Percentiles rank a stretch among this genome's conserved stretches.
These are phyloP conservation scores for Rhodotorula mucilaginosa DNA, from an alignment of 1,284 basidiomycete genomes.

Conservation along the genomic window DNA sequence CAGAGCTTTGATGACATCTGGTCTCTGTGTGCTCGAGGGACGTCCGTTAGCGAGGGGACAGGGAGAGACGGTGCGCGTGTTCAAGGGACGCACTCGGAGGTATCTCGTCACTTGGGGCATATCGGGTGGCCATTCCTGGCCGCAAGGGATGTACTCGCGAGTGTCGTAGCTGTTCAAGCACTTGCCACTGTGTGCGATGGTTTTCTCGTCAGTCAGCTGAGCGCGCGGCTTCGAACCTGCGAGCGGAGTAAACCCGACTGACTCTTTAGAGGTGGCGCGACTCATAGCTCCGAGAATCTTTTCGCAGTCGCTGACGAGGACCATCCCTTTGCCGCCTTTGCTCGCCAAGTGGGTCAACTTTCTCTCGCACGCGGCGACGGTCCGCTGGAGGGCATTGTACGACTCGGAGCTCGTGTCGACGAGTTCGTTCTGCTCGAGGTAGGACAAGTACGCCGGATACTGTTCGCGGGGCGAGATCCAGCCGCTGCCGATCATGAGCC, in stretches of 20 bases:
- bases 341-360: slow-evolving; percentile 53
- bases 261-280: slow-evolving; percentile 43
- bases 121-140: slow-evolving; percentile 95
- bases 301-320: slow-evolving; percentile 67
- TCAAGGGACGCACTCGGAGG: slow-evolving; percentile 62
- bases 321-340: slow-evolving; percentile 52
- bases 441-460: slow-evolving; percentile 71
- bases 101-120: slow-evolving; percentile 73
- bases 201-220: not conserved
- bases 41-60: not conserved
- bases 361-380: slow-evolving; percentile 65
- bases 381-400: slow-evolving; percentile 62
- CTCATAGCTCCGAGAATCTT: slow-evolving; percentile 64
- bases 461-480: slow-evolving; percentile 90
- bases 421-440: slow-evolving; percentile 64
- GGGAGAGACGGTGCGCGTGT: slow-evolving; percentile 14
- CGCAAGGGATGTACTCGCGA: slow-evolving; percentile 78
- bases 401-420: slow-evolving; percentile 68
- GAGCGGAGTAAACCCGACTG: slow-evolving; percentile 46
- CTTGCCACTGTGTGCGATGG: slow-evolving; percentile 49
- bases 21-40: slow-evolving; percentile 55
- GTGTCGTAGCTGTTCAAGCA: slow-evolving; percentile 95
- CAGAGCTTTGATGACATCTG: slow-evolving; percentile 77
- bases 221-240: slow-evolving; percentile 53
- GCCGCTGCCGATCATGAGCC: slow-evolving; percentile 91